Evolutionary conservation across 2,329 filamentous ascomycete genomes (phyloP).

Genomic region (Trichoderma polysporum): DNA sequence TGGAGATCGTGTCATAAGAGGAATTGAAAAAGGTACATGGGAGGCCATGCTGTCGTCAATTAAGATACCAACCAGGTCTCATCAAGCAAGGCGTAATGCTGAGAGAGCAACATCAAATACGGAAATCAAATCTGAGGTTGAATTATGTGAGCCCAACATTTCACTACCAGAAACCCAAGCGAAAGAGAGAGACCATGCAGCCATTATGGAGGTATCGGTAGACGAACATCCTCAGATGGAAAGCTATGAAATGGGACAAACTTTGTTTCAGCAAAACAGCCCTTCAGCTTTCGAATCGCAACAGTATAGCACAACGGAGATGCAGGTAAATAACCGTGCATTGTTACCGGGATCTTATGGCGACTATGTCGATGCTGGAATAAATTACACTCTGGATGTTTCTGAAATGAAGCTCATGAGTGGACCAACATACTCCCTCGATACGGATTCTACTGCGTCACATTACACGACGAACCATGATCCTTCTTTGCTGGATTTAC

Average conservation of each 20-base stretch:
- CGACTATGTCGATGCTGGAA: not conserved
- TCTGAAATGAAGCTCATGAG: not conserved
- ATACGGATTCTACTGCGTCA: not conserved
- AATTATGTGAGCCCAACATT: not conserved
- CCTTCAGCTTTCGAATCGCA: not conserved
- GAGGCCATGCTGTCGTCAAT: conserved; percentile 27
- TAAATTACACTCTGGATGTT: not conserved
- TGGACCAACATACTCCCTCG: not conserved
- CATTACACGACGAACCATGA: not conserved
- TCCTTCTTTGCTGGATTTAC: conserved; percentile 3
- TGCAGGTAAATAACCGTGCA: not conserved
- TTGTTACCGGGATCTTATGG: not conserved
- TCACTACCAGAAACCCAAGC: not conserved
- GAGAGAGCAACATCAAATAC: not conserved
- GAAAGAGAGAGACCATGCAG: not conserved
- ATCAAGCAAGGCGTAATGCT: not conserved
- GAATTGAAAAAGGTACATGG: conserved; percentile 28
- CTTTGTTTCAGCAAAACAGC: not conserved
- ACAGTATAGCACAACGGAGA: not conserved
- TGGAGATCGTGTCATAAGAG: not conserved
- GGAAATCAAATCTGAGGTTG: not conserved
- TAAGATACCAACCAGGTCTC: conserved; percentile 18
- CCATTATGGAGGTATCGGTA: not conserved
- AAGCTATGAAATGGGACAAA: not conserved
- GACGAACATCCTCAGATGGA: no score